phyloP scores from a whole-genome alignment of 768 basidiomycete genomes.

The Hygrocybe coccinea region DNA sequence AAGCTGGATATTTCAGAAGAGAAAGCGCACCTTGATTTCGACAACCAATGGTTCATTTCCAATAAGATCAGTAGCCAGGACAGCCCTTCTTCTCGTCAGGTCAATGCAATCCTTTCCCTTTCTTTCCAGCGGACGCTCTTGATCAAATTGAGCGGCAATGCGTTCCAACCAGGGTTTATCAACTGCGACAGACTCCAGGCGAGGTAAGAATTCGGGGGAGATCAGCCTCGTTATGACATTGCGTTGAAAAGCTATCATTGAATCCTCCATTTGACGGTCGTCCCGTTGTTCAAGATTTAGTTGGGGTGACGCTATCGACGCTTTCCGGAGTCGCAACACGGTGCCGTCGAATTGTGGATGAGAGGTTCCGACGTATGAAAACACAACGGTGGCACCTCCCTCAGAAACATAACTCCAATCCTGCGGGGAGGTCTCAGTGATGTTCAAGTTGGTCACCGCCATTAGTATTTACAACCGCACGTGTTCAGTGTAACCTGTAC shows the following conservation, averaged over 20 bases:
- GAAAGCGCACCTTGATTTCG: conserved; percentile 83
- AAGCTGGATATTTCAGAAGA: not conserved
- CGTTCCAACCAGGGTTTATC: conserved; percentile 54
- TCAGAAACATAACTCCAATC: conserved; percentile 88
- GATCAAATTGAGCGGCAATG: conserved; percentile 45
- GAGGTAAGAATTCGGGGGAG: conserved; percentile 54
- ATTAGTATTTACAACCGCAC: not conserved
- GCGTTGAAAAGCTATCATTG: conserved; percentile 52
- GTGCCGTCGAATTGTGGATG: conserved; percentile 52
- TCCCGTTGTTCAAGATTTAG: not conserved
- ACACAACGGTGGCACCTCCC: conserved; percentile 89
- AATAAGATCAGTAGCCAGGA: conserved; percentile 79
- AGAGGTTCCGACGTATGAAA: conserved; percentile 64
- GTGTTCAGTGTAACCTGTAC: no score
- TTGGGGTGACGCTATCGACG: conserved; percentile 12
- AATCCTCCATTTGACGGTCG: conserved; percentile 34
- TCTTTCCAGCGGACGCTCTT: conserved; percentile 53
- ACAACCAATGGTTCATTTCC: conserved; percentile 62
- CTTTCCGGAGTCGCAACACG: conserved; percentile 76
- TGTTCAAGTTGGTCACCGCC: not conserved
- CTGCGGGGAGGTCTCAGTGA: conserved; percentile 34
- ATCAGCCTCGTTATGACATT: conserved; percentile 63
- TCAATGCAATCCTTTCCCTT: conserved; percentile 58
- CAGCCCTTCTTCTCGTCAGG: conserved; percentile 45
- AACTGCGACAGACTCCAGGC: conserved; percentile 46